phyloP scores from a whole-genome alignment of 2,329 filamentous ascomycete species.

The Alternaria sp. region DNA sequence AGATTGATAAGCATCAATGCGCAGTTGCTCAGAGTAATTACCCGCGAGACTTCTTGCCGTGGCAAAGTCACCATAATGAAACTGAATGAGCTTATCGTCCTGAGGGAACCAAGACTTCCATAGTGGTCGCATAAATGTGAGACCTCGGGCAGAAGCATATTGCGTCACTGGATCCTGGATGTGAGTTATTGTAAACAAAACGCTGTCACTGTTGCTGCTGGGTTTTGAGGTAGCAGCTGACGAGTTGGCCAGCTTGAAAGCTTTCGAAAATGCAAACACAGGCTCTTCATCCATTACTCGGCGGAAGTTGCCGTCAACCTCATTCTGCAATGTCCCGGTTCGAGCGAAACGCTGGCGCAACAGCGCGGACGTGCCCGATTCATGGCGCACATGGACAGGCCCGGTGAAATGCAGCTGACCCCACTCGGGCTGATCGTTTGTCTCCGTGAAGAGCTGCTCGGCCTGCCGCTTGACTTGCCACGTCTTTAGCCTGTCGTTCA shows the following conservation, averaged over 20 bases:
- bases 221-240: conserved; percentile 12
- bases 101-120: conserved; percentile 79
- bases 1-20: conserved; percentile 74
- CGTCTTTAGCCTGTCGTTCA: conserved; percentile 63
- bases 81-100: conserved; percentile 70
- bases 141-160: conserved; percentile 76
- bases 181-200: conserved; percentile 78
- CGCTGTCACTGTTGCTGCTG: conserved; percentile 58
- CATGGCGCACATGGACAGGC: conserved; percentile 71
- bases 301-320: conserved; percentile 71
- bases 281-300: conserved; percentile 79
- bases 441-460: conserved; percentile 77
- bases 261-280: conserved; percentile 74
- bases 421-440: conserved; percentile 80
- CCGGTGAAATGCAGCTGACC: conserved; percentile 80
- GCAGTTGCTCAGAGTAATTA: conserved; percentile 78
- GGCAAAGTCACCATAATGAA: conserved; percentile 78
- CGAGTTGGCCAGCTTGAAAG: conserved; percentile 44
- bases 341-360: conserved; percentile 75
- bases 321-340: conserved; percentile 71
- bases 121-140: conserved; percentile 79
- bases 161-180: conserved; percentile 82
- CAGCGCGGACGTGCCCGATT: conserved; percentile 72
- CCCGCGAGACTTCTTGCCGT: conserved; percentile 69
- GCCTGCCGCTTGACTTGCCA: conserved; percentile 69